A percentile compares a stretch with the other conserved stretches of the same genome.
Conservation (phyloP, 305 asterid genomes). For the Fraxinus platypoda region DNA sequence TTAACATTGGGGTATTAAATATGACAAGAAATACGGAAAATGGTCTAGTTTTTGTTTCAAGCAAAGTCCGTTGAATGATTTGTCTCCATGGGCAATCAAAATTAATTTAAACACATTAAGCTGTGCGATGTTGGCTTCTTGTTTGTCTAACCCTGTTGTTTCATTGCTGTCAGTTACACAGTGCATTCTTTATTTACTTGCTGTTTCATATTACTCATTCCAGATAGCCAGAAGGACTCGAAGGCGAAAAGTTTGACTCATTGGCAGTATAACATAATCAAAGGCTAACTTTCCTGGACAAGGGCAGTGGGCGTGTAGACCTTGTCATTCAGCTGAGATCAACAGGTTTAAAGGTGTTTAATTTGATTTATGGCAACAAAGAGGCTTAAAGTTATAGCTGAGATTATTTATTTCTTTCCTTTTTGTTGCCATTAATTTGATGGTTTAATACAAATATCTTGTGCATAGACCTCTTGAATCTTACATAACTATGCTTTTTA, state of each 20-base stretch:
- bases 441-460: not conserved
- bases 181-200: not conserved
- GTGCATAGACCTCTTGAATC: not conserved
- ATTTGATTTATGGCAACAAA: not conserved
- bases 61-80: not conserved
- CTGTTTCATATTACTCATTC: not conserved
- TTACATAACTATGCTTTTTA: not conserved
- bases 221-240: slow-evolving; percentile 33
- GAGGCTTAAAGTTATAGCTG: not conserved
- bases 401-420: not conserved
- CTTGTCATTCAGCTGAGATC: not conserved
- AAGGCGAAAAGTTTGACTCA: slow-evolving; percentile 28
- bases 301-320: not conserved
- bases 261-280: not conserved
- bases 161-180: not conserved
- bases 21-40: not conserved
- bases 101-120: not conserved
- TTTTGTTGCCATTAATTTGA: not conserved
- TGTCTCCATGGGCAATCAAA: not conserved
- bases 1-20: not conserved
- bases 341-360: not conserved
- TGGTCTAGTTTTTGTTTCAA: not conserved
- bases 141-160: not conserved
- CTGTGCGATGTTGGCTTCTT: not conserved
- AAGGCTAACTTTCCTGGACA: not conserved